Conservation (phyloP, 495 filamentous ascomycete genomes). For the Bathelium albidoporum region DNA sequence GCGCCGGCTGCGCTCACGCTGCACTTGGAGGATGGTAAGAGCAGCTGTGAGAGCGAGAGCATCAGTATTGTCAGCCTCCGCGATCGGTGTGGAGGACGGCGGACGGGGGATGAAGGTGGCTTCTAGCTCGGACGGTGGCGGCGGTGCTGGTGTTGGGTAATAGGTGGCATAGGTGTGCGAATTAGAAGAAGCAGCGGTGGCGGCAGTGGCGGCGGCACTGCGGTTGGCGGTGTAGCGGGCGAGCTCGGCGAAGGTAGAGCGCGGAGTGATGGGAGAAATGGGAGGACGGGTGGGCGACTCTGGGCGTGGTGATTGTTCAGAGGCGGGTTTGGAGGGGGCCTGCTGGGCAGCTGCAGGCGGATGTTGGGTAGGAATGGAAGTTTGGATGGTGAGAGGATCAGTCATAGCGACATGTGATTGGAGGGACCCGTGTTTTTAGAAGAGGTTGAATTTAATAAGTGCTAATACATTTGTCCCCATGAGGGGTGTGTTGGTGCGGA, state of each 20-base stretch:
- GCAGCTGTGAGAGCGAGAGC: slow-evolving; percentile 71
- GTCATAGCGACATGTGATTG: background rate
- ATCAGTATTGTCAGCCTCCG: slow-evolving; percentile 70
- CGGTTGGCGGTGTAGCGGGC: slow-evolving; percentile 11
- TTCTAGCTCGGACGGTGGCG: background rate
- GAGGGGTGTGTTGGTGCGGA: background rate
- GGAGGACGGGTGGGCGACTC: slow-evolving; percentile 23
- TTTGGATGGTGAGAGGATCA: slow-evolving; percentile 9
- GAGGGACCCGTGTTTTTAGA: too few species aligned
- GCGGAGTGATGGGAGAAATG: slow-evolving; percentile 27
- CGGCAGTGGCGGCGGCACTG: background rate
- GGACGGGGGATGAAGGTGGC: slow-evolving; percentile 40
- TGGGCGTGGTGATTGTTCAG: background rate
- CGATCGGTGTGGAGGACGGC: slow-evolving; percentile 49
- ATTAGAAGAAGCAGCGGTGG: too few species aligned
- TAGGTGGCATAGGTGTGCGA: background rate
- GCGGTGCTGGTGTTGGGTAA: background rate
- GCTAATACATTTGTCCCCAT: too few species aligned
- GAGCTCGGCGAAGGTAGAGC: slow-evolving; percentile 19
- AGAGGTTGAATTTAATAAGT: too few species aligned
- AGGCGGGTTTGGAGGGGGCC: background rate
- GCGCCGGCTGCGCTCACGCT: slow-evolving; percentile 60
- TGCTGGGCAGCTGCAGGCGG: background rate
- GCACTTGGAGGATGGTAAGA: slow-evolving; percentile 71
- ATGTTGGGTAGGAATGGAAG: background rate